phyloP scores from a whole-genome alignment of 2,329 filamentous ascomycete genomes.

The Phyllosticta citriasiana region DNA sequence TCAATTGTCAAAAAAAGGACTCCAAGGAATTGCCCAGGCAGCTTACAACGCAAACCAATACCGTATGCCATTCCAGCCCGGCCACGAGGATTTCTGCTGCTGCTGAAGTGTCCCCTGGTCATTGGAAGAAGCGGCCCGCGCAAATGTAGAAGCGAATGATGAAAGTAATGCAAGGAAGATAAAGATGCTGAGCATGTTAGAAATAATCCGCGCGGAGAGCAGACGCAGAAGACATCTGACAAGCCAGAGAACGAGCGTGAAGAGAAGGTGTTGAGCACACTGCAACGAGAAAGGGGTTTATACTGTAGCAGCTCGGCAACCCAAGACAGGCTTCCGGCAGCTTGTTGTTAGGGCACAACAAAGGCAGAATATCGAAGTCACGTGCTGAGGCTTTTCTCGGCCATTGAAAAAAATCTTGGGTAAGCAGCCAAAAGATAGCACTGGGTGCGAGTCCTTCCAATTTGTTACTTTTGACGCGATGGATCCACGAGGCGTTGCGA shows the following conservation, averaged over 20 bases:
- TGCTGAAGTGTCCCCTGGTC: slow-evolving; percentile 3
- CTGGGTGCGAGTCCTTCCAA: background rate
- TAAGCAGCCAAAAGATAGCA: background rate
- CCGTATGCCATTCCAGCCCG: slow-evolving; percentile 12
- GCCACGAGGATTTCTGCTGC: slow-evolving; percentile 7
- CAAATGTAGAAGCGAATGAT: background rate
- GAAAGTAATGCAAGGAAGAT: background rate
- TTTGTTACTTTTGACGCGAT: background rate
- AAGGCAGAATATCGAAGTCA: background rate
- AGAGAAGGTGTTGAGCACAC: background rate
- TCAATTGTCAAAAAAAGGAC: background rate
- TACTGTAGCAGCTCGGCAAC: background rate
- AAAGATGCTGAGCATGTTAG: slow-evolving; percentile 2
- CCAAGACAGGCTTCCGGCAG: background rate
- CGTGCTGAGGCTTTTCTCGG: background rate
- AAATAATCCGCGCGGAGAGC: background rate
- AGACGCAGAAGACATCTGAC: background rate
- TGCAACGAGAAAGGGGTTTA: background rate
- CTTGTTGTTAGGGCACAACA: background rate
- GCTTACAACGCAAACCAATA: slow-evolving; percentile 19
- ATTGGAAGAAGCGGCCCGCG: slow-evolving; percentile 5
- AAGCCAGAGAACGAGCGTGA: background rate
- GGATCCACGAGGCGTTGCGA: background rate
- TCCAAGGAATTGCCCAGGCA: background rate
- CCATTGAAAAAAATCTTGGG: background rate